phyloP scores from a whole-genome alignment of 139 green algal genomes.

The Axilococcus clingmanii region DNA sequence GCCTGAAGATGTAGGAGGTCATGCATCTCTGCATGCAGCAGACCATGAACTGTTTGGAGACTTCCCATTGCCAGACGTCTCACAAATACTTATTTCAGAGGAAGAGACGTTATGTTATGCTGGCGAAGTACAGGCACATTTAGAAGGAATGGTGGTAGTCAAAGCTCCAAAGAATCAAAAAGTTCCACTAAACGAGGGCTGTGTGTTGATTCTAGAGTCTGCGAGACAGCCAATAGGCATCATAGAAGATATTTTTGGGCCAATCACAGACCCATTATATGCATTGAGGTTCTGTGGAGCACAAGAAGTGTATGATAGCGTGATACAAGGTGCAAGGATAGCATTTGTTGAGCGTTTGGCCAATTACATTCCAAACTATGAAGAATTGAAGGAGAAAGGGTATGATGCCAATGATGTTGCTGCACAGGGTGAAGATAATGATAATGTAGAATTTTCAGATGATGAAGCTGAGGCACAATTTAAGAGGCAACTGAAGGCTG shows the following conservation, averaged over 20 bases:
- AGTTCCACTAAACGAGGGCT: conserved; percentile 30
- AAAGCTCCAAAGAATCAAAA: conserved; percentile 14
- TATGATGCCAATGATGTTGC: conserved; percentile 4
- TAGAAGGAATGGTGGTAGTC: conserved; percentile 41
- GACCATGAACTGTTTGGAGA: conserved; percentile 16
- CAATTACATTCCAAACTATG: background rate
- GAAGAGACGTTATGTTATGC: conserved; percentile 18
- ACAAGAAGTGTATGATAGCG: background rate
- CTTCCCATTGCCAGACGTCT: conserved; percentile 13
- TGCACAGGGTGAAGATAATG: background rate
- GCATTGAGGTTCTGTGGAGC: conserved; percentile 26
- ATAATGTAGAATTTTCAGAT: conserved; percentile 6
- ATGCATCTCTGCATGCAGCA: conserved; percentile 1
- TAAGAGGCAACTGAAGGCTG: conserved; percentile 1
- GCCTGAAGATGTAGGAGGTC: conserved; percentile 1
- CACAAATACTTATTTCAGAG: conserved; percentile 13
- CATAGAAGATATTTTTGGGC: conserved; percentile 48
- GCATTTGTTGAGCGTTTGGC: background rate
- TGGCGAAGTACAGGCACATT: conserved; percentile 18
- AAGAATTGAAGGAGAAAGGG: conserved; percentile 3
- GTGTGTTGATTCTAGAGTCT: conserved; percentile 22
- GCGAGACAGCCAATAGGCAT: conserved; percentile 20
- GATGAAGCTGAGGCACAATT: conserved; percentile 10
- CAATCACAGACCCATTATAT: conserved; percentile 25
- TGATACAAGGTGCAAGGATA: background rate